Evolutionary conservation across 2,329 filamentous ascomycete genomes (phyloP), one percentile per base, ranked within the genome.

Genomic region (Colletotrichum endophyticum): DNA sequence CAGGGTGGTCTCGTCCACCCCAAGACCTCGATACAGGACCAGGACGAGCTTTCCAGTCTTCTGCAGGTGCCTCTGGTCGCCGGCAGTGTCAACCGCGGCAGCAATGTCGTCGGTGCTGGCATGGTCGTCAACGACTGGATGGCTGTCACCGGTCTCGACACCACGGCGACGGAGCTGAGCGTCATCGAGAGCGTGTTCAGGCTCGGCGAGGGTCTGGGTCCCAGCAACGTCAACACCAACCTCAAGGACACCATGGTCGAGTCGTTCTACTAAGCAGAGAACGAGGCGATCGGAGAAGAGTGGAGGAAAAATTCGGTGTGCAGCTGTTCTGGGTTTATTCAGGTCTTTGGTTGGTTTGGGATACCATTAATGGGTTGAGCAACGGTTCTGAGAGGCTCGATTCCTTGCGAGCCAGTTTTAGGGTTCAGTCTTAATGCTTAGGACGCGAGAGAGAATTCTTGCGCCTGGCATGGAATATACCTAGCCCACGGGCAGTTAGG

Each of bases 181-280:
- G 97, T 99, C 75, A 92, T 99, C 73, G 97, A 99, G 91, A 96
- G 94, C 81, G 96, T 99, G 79, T 99, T 99, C 90, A 92, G 96
- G 82, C 89, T 99, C 63, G 96, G 96, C 78, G 96, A 99, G 89
- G 96, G 95, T 70, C 91, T 93, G 80, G 95, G 92, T 8, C 94
- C 95, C 67, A 92, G 92, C 82, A 93, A 92, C 81, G 95, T 96
- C 88, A 95, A 95, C 85, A 94, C 93, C 69, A 93, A 88, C 80
- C 93, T 98, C 89, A 99, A 98, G 92, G 96, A 99, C 85, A 97
- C 96, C 79, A 98, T 99, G 92, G 97, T 99, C 78, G 97, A 99
- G 90, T 98, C 95, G 82, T 99, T 99, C 89, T 99, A 99, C 89
- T 99, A 91, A 90, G 81, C 22, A 16, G 2, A 4, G 8, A n/a